phyloP scores from a whole-genome alignment of 306 rosid species.

The Casuarina glauca region DNA sequence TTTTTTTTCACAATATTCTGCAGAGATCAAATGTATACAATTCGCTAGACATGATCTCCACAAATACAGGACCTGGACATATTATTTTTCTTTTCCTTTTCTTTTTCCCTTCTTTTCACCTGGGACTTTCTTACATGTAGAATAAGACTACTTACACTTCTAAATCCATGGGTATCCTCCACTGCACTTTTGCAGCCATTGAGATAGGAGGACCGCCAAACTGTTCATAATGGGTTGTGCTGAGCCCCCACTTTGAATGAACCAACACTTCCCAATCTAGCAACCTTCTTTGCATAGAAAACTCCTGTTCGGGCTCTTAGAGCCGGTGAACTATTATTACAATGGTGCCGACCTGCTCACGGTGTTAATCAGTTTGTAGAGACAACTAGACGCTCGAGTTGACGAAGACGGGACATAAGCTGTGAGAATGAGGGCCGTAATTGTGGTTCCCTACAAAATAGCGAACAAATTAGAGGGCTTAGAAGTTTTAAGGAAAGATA shows the following conservation, averaged over 20 bases:
- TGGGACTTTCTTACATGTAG: conserved; percentile 53
- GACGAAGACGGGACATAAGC: conserved; percentile 68
- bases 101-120: neutral
- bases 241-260: conserved; percentile 76
- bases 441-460: conserved; percentile 77
- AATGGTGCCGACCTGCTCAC: conserved; percentile 37
- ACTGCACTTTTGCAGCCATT: conserved; percentile 63
- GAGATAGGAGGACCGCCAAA: conserved; percentile 40
- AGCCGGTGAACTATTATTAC: conserved; percentile 61
- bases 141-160: conserved; percentile 37
- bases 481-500: neutral
- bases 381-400: conserved; percentile 56
- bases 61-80: conserved; percentile 44
- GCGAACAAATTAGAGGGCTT: conserved; percentile 10
- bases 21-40: conserved; percentile 81
- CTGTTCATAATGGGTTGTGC: conserved; percentile 47
- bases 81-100: conserved; percentile 16
- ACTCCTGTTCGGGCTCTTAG: conserved; percentile 63
- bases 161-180: conserved; percentile 47
- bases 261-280: conserved; percentile 63
- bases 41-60: conserved; percentile 64
- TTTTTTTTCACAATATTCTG: conserved; percentile 54
- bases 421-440: conserved; percentile 91
- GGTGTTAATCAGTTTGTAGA: conserved; percentile 35
- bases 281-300: conserved; percentile 29